Evolutionary conservation across 176 grass and related monocot genomes (phyloP).

Genomic region (Lolium perenne): DNA sequence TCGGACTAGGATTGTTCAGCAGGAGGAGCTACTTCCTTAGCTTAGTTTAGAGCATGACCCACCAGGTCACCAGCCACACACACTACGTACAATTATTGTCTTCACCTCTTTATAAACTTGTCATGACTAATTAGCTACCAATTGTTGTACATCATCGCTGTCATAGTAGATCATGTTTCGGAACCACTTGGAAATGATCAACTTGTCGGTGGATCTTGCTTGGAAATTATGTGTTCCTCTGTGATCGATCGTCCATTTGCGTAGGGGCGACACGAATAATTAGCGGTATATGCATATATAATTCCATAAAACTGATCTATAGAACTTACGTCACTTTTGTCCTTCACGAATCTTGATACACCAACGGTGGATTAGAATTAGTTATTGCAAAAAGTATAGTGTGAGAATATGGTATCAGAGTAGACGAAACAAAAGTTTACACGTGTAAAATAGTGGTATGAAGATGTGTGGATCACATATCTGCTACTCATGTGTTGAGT

Average conservation of each 20-base stretch:
- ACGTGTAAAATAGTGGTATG: neutral
- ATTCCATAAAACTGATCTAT: no score
- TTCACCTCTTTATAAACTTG: neutral
- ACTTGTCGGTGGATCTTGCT: neutral
- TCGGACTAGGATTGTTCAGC: constrained; percentile 2
- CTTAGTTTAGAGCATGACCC: neutral
- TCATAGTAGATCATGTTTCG: neutral
- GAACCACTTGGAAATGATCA: neutral
- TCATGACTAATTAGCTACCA: neutral
- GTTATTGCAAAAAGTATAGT: no score
- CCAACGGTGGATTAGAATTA: no score
- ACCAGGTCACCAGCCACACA: no score
- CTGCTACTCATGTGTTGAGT: neutral
- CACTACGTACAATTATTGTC: neutral
- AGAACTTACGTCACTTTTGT: no score
- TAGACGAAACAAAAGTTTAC: neutral
- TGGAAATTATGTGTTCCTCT: neutral
- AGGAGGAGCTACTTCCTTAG: neutral
- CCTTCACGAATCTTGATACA: no score
- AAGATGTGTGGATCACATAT: neutral
- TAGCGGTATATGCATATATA: no score
- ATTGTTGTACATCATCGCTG: neutral
- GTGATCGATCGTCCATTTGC: no score
- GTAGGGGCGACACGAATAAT: no score
- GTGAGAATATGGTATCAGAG: no score